Evolutionary conservation across 768 basidiomycete genomes (phyloP).

Genomic region (Boletus edulis): DNA sequence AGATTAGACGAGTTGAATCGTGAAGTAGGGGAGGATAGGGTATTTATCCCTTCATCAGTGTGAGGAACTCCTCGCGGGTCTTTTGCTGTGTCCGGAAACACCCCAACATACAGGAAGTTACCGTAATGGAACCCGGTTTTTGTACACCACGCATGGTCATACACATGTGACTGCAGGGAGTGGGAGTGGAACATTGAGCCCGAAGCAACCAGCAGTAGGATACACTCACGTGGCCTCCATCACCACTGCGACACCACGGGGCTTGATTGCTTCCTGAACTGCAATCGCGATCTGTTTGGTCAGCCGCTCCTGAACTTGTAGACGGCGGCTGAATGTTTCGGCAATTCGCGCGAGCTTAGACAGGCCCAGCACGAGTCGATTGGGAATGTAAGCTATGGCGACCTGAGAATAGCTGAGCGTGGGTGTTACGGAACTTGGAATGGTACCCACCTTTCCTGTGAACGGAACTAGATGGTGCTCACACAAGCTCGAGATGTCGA

Average conservation of each 20-base stretch:
- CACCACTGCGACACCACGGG: slow-evolving; percentile 96
- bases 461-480: slow-evolving; percentile 99
- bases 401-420: slow-evolving; percentile 51
- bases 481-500: slow-evolving; percentile 95
- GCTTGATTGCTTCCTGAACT: slow-evolving; percentile 98
- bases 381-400: slow-evolving; percentile 97
- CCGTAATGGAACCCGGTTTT: slow-evolving; percentile 93
- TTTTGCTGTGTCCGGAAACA: slow-evolving; percentile 99
- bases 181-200: slow-evolving; percentile 10
- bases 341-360: slow-evolving; percentile 97
- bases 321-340: slow-evolving; percentile 91
- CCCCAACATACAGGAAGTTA: slow-evolving; percentile 97
- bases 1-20: slow-evolving; percentile 51
- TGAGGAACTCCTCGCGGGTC: slow-evolving; percentile 95
- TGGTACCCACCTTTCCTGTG: slow-evolving; percentile 79
- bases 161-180: slow-evolving; percentile 75
- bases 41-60: slow-evolving; percentile 59
- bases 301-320: slow-evolving; percentile 96
- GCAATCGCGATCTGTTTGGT: slow-evolving; percentile 98
- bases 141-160: slow-evolving; percentile 99
- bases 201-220: slow-evolving; percentile 1
- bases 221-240: slow-evolving; percentile 92
- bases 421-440: slow-evolving; percentile 19
- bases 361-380: slow-evolving; percentile 88
- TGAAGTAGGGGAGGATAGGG: background rate